Percentiles rank a stretch among this genome's conserved stretches.
Evolutionary conservation across 495 filamentous ascomycete species (phyloP).

Genomic region (Pyrenula massariospora): DNA sequence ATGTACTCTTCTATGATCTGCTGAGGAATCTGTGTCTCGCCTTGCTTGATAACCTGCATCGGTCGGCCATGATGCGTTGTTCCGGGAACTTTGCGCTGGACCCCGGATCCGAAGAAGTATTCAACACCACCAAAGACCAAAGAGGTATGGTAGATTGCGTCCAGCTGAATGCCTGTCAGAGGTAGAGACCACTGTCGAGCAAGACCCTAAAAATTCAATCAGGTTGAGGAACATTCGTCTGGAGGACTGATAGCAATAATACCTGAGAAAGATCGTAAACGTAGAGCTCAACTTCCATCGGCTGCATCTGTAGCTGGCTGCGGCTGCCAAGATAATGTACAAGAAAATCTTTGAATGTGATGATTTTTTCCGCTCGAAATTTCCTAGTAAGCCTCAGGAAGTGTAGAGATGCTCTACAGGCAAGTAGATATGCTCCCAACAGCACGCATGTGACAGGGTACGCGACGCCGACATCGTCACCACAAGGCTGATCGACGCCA

Average conservation of each 20-base stretch:
- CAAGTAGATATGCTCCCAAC: too few species aligned
- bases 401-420: too few species aligned
- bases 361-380: too few species aligned
- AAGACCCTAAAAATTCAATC: conserved; percentile 21
- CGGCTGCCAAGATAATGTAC: too few species aligned
- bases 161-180: conserved; percentile 58
- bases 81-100: conserved; percentile 70
- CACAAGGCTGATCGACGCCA: not conserved
- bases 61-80: conserved; percentile 76
- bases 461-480: not conserved
- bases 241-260: too few species aligned
- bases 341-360: too few species aligned
- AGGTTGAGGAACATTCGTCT: not conserved
- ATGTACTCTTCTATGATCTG: conserved; percentile 87
- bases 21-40: conserved; percentile 63
- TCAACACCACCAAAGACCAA: conserved; percentile 70
- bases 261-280: conserved; percentile 89
- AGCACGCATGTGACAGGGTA: not conserved
- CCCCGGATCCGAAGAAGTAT: conserved; percentile 63
- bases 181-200: conserved; percentile 40
- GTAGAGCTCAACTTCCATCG: conserved; percentile 83
- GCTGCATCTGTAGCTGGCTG: too few species aligned
- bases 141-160: conserved; percentile 87
- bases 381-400: too few species aligned
- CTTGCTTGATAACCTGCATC: conserved; percentile 64